These are phyloP conservation scores for Syzygium oleosum DNA, from an alignment of 345 rosid genomes.

Conservation along the genomic window DNA sequence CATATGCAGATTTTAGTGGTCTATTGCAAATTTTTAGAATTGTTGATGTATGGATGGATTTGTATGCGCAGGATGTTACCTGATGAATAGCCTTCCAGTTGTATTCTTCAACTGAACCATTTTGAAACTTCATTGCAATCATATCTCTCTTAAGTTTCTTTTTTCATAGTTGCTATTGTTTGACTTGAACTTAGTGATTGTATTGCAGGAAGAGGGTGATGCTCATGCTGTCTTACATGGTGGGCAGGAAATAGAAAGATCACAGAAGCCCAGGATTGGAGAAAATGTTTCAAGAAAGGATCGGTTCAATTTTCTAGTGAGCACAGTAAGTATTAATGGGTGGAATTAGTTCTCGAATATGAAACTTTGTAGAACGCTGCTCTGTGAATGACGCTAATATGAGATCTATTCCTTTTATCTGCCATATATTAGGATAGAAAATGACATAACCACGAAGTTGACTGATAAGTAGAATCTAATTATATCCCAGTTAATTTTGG, in stretches of 20 bases:
- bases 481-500: neutral
- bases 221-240: slow-evolving; percentile 1
- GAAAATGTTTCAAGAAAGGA: slow-evolving; percentile 69
- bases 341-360: neutral
- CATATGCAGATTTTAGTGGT: neutral
- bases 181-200: neutral
- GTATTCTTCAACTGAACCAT: neutral
- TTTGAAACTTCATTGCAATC: neutral
- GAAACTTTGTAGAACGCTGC: neutral
- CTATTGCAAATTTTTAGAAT: neutral
- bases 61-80: neutral
- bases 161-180: neutral
- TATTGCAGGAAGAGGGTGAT: slow-evolving; percentile 6
- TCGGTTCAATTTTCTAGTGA: slow-evolving; percentile 53
- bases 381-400: neutral
- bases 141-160: neutral
- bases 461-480: neutral
- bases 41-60: neutral
- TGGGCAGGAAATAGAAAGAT: slow-evolving; percentile 14
- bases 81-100: neutral
- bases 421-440: neutral
- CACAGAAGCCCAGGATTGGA: slow-evolving; percentile 33
- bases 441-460: neutral
- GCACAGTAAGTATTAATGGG: slow-evolving; percentile 40
- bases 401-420: neutral